A percentile compares a stretch with the other conserved stretches of the same genome.
phyloP scores from a whole-genome alignment of 2,329 filamentous ascomycete genomes.

The Penicillium sp. region DNA sequence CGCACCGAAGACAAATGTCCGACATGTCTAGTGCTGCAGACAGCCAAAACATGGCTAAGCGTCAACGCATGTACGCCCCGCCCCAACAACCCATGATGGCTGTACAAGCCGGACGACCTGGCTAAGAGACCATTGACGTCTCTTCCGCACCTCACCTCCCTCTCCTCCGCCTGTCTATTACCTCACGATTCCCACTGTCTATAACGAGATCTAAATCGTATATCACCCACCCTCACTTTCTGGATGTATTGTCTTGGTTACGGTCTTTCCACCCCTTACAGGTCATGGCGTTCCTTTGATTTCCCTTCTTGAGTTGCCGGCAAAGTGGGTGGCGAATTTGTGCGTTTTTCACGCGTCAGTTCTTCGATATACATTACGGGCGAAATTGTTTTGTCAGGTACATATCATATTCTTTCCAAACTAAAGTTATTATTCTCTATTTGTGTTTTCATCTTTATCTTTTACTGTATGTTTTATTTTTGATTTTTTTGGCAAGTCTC shows the following conservation, averaged over 20 bases:
- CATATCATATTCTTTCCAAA: no score
- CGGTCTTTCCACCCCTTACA: conserved; percentile 20
- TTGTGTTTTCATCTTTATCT: conserved; percentile 3
- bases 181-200: conserved; percentile 33
- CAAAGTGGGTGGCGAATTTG: conserved; percentile 19
- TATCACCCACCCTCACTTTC: conserved; percentile 22
- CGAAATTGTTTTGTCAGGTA: conserved; percentile 24
- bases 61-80: conserved; percentile 61
- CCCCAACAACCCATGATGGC: conserved; percentile 50
- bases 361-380: conserved; percentile 12
- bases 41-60: conserved; percentile 58
- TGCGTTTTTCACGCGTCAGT: conserved; percentile 18
- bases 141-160: conserved; percentile 4
- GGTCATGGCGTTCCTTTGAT: conserved; percentile 28
- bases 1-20: conserved; percentile 63
- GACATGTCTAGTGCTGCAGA: conserved; percentile 62
- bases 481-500: no score
- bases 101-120: conserved; percentile 52
- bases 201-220: conserved; percentile 30
- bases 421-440: no score
- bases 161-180: conserved; percentile 24
- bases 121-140: conserved; percentile 20
- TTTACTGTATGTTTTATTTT: conserved; percentile 3
- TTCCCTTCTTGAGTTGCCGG: conserved; percentile 8
- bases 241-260: conserved; percentile 19